A percentile compares a stretch with the other conserved stretches of the same genome.
These are phyloP conservation scores for Trichoderma asperelloides DNA, from an alignment of 495 filamentous ascomycete species.

Conservation along the genomic window DNA sequence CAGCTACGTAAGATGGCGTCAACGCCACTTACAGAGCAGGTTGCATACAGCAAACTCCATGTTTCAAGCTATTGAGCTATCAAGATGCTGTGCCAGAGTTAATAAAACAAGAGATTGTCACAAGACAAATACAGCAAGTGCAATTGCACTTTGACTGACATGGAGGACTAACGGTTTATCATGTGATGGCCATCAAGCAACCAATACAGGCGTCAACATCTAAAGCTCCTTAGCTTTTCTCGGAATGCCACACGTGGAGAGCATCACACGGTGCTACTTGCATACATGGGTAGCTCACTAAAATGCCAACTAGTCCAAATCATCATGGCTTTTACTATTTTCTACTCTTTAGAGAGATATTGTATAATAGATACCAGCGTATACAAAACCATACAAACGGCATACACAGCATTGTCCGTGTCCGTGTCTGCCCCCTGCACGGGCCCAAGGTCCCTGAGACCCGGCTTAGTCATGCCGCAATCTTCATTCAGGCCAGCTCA, in stretches of 20 bases:
- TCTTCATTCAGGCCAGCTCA: conserved; percentile 3
- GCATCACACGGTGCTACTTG: background rate
- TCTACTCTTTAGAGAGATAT: background rate
- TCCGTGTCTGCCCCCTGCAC: background rate
- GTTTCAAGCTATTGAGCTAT: background rate
- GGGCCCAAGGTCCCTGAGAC: background rate
- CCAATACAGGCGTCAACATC: no score
- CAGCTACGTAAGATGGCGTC: conserved; percentile 1
- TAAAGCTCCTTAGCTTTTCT: background rate
- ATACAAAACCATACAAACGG: background rate
- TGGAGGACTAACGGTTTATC: no score
- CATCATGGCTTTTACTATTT: no score
- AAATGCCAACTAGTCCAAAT: background rate
- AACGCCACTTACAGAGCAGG: background rate
- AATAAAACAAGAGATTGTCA: no score
- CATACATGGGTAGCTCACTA: background rate
- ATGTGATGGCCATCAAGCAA: no score
- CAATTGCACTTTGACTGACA: no score
- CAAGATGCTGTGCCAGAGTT: no score
- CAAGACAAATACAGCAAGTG: no score
- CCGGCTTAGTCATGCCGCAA: conserved; percentile 4
- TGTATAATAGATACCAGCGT: background rate
- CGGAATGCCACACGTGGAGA: background rate
- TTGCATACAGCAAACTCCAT: background rate
- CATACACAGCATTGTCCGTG: no score